phyloP scores from a whole-genome alignment of 164 flowering plant genomes.

The Buxus sempervirens region DNA sequence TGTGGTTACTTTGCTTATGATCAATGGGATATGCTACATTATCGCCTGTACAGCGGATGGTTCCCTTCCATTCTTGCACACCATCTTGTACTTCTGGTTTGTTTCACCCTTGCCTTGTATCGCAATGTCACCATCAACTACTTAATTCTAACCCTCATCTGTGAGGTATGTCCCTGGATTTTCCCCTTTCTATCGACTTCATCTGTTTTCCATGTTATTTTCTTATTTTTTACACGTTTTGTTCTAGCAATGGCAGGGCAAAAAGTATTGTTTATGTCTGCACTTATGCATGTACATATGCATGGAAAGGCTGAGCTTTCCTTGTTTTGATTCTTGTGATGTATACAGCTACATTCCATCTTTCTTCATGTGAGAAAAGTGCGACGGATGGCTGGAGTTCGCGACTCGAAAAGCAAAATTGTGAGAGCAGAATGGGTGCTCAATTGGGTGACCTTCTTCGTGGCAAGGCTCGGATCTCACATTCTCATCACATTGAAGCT shows the following conservation, averaged over 20 bases:
- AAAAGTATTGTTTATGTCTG: neutral
- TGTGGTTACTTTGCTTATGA: conserved; percentile 97
- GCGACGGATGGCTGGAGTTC: conserved; percentile 85
- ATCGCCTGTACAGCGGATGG: conserved; percentile 75
- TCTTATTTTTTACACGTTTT: neutral
- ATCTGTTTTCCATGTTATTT: neutral
- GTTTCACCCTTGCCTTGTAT: conserved; percentile 86
- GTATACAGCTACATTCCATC: conserved; percentile 78
- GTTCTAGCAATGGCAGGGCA: neutral
- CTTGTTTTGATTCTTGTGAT: neutral
- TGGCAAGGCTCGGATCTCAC: conserved; percentile 63
- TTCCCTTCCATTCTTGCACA: conserved; percentile 83
- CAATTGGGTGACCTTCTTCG: conserved; percentile 59
- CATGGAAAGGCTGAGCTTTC: neutral
- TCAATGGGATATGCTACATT: conserved; percentile 86
- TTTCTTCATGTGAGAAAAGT: conserved; percentile 81
- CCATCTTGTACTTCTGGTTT: conserved; percentile 78
- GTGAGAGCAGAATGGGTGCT: conserved; percentile 75
- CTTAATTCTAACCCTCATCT: conserved; percentile 86
- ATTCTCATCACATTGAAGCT: conserved; percentile 73
- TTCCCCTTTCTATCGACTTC: neutral
- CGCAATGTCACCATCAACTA: conserved; percentile 93
- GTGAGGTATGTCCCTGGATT: conserved; percentile 57
- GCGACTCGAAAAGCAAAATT: conserved; percentile 49
- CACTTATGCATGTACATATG: too few relatives aligned